Conservation (phyloP, 1,139 yeast genomes). For the Nakaseomyces bracarensis region DNA sequence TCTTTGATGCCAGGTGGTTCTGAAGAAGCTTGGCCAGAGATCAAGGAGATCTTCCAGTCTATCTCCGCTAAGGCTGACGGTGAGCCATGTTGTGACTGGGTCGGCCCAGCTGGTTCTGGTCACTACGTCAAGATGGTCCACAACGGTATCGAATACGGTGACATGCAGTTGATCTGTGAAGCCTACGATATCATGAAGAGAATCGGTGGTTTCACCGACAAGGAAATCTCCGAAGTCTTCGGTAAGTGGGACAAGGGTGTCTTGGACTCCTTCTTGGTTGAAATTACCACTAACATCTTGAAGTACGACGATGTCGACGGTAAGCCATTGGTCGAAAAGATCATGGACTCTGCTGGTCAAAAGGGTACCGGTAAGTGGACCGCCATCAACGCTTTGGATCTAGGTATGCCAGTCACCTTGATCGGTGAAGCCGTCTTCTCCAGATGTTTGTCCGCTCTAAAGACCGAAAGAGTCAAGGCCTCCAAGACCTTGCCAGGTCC, state of each 20-base stretch:
- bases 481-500: constrained; percentile 77
- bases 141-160: constrained; percentile 99
- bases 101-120: constrained; percentile 98
- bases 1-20: constrained; percentile 99
- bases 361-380: constrained; percentile 99
- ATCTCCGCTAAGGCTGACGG: constrained; percentile 95
- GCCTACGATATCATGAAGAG: constrained; percentile 95
- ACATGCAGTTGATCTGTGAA: constrained; percentile 98
- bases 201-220: constrained; percentile 80
- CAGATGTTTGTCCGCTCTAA: constrained; percentile 90
- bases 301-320: constrained; percentile 84
- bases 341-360: constrained; percentile 95
- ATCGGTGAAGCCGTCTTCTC: constrained; percentile 98
- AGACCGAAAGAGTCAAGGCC: constrained; percentile 84
- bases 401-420: constrained; percentile 97
- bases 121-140: constrained; percentile 99
- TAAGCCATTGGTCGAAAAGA: constrained; percentile 89
- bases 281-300: constrained; percentile 92
- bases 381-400: constrained; percentile 93
- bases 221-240: constrained; percentile 91
- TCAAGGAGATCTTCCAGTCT: constrained; percentile 92
- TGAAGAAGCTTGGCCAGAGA: constrained; percentile 97
- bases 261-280: constrained; percentile 92
- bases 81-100: constrained; percentile 99
- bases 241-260: constrained; percentile 95